phyloP scores from a whole-genome alignment of 108 stramenopile genomes.

The Stephanodiscus minutulus region DNA sequence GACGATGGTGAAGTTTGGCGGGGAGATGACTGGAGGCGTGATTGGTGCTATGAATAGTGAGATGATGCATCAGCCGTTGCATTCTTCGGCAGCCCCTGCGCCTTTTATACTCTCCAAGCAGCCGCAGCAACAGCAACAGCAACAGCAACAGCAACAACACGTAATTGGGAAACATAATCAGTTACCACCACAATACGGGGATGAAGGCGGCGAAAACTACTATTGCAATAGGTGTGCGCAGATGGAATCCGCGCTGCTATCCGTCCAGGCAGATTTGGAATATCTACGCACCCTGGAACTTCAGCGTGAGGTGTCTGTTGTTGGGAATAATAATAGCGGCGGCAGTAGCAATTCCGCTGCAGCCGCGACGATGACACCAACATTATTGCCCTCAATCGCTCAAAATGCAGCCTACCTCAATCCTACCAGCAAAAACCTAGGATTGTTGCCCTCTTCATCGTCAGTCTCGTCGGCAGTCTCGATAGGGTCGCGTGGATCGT shows the following conservation, averaged over 20 bases:
- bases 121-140: neutral
- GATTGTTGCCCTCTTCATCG: constrained; percentile 2
- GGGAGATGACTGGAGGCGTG: no score
- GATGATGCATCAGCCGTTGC: no score
- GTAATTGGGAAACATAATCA: neutral
- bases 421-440: neutral
- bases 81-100: no score
- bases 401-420: constrained; percentile 2
- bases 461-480: constrained; percentile 15
- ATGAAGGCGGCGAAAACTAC: neutral
- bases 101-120: neutral
- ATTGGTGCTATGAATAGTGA: no score
- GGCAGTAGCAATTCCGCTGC: constrained; percentile 1
- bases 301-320: constrained; percentile 40
- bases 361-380: constrained; percentile 3
- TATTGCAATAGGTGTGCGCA: constrained; percentile 40
- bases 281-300: constrained; percentile 55
- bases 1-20: no score
- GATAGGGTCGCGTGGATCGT: constrained; percentile 5
- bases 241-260: constrained; percentile 39
- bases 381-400: constrained; percentile 3
- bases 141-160: neutral
- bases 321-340: constrained; percentile 16
- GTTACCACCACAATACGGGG: neutral
- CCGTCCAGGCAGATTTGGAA: constrained; percentile 56